These are phyloP conservation scores for Sistotremastrum niveocremeum DNA, from an alignment of 768 basidiomycete species.

Conservation along the genomic window DNA sequence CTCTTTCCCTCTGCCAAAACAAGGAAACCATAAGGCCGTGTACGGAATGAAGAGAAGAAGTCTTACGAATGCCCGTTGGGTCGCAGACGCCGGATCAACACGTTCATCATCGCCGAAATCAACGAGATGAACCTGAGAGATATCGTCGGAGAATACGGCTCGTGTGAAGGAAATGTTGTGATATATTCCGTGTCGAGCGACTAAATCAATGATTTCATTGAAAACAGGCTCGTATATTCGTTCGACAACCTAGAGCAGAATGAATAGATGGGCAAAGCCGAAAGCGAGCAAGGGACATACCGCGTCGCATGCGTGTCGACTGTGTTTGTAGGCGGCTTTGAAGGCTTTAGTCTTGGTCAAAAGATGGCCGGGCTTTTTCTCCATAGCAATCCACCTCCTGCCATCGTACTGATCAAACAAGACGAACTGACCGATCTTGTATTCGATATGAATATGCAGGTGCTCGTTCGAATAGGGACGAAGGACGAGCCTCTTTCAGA, in stretches of 20 bases:
- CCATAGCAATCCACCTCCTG: not conserved
- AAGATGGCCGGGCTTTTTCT: not conserved
- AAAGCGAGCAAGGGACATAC: not conserved
- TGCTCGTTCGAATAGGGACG: not conserved
- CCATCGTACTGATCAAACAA: not conserved
- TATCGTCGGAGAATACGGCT: not conserved
- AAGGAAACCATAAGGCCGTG: not conserved
- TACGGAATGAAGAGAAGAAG: not conserved
- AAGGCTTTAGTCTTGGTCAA: slow-evolving; percentile 1
- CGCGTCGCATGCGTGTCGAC: slow-evolving; percentile 1
- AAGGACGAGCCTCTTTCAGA: not conserved
- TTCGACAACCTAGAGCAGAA: not conserved
- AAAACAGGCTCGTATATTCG: not conserved
- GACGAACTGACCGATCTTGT: not conserved
- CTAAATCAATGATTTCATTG: not conserved
- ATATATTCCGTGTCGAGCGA: not conserved
- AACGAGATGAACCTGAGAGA: not conserved
- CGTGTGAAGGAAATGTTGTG: not conserved
- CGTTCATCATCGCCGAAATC: slow-evolving; percentile 1
- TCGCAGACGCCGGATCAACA: not conserved
- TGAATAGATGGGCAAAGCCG: not conserved
- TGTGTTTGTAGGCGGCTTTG: slow-evolving; percentile 1
- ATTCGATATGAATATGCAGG: not conserved
- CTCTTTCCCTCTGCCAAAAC: not conserved
- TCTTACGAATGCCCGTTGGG: not conserved